A percentile compares a stretch with the other conserved stretches of the same genome.
Evolutionary conservation across 768 basidiomycete species (phyloP).

Genomic region (Boletus reticulatus): DNA sequence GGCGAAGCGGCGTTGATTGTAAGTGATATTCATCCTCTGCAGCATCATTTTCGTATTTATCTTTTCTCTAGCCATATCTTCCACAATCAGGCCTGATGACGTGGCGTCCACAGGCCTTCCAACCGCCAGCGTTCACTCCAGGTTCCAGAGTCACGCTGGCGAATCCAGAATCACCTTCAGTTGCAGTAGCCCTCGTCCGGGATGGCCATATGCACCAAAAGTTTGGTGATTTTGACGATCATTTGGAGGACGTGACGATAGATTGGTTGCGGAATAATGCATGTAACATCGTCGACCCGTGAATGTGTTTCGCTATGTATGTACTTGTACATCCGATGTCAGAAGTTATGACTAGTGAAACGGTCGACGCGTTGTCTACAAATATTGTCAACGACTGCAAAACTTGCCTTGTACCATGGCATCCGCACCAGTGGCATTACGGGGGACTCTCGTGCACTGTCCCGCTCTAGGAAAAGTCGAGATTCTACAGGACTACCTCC

Average conservation of each 20-base stretch:
- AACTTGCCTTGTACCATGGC: constrained; percentile 1
- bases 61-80: constrained; percentile 47
- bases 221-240: constrained; percentile 82
- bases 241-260: constrained; percentile 66
- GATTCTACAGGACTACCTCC: constrained; percentile 54
- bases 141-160: constrained; percentile 48
- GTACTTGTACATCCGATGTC: too few relatives aligned
- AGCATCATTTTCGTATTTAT: neutral
- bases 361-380: too few relatives aligned
- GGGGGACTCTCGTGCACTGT: constrained; percentile 59
- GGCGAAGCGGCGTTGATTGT: constrained; percentile 58
- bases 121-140: constrained; percentile 41
- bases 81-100: constrained; percentile 35
- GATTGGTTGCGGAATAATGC: constrained; percentile 46
- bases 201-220: constrained; percentile 50
- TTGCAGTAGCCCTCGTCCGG: constrained; percentile 48
- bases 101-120: constrained; percentile 48
- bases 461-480: constrained; percentile 50
- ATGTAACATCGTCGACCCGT: constrained; percentile 27
- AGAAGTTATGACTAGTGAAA: too few relatives aligned
- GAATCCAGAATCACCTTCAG: constrained; percentile 42
- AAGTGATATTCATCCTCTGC: constrained; percentile 25
- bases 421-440: constrained; percentile 24
- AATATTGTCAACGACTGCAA: neutral
- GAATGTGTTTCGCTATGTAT: neutral